phyloP scores from a whole-genome alignment of 352 stramenopile genomes.

The Phytopythium mirpurense region DNA sequence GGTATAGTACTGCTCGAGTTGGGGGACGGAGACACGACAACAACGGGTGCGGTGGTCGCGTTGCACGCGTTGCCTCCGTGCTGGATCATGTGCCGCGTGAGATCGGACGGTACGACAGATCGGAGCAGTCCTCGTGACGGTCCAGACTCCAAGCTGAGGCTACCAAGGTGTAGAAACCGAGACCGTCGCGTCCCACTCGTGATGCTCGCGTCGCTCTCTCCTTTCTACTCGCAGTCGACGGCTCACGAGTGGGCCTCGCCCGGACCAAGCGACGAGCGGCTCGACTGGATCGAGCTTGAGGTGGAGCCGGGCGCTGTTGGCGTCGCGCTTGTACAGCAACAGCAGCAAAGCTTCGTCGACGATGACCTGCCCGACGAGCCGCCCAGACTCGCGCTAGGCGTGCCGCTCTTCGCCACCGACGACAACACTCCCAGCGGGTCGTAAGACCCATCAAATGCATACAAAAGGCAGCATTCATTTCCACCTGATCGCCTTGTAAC shows the following conservation, averaged over 20 bases:
- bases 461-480: too few relatives aligned
- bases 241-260: not conserved
- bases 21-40: too few relatives aligned
- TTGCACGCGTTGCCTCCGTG: conserved; percentile 28
- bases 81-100: conserved; percentile 24
- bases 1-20: conserved; percentile 28
- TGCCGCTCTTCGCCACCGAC: not conserved
- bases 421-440: not conserved
- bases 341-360: not conserved
- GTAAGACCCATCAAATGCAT: too few relatives aligned
- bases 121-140: too few relatives aligned
- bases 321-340: not conserved
- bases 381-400: not conserved
- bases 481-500: too few relatives aligned
- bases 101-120: too few relatives aligned
- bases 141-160: not conserved
- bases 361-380: not conserved
- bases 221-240: conserved; percentile 8
- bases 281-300: not conserved
- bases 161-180: too few relatives aligned
- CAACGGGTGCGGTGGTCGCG: not conserved
- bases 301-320: not conserved
- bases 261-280: not conserved
- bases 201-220: conserved; percentile 19
- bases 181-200: conserved; percentile 8